Conservation (phyloP, 306 rosid species). For the Ormosia semicastrata region DNA sequence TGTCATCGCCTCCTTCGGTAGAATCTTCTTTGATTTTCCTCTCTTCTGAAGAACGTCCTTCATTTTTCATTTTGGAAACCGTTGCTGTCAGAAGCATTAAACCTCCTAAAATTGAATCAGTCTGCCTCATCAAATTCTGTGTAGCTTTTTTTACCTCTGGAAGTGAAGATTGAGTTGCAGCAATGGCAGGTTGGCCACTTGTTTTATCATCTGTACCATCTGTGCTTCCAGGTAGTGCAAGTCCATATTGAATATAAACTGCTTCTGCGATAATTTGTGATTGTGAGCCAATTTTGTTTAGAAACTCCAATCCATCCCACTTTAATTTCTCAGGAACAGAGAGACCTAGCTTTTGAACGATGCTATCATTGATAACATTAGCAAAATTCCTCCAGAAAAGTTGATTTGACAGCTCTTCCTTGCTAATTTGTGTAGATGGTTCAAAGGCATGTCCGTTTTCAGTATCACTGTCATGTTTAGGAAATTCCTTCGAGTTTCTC, state of each 20-base stretch:
- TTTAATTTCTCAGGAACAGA: constrained; percentile 70
- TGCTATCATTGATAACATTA: constrained; percentile 59
- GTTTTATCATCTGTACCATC: constrained; percentile 40
- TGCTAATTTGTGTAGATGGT: constrained; percentile 30
- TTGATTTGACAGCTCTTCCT: constrained; percentile 54
- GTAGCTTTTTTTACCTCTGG: constrained; percentile 82
- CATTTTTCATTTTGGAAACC: constrained; percentile 66
- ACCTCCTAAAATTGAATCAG: constrained; percentile 89
- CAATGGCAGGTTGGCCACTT: constrained; percentile 44
- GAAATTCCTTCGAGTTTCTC: constrained; percentile 38
- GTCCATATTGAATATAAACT: constrained; percentile 79
- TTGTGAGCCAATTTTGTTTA: constrained; percentile 75
- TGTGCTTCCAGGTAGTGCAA: constrained; percentile 64
- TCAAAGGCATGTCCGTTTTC: constrained; percentile 44
- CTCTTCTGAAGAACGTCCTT: constrained; percentile 44
- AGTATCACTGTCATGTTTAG: constrained; percentile 23
- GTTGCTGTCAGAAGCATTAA: constrained; percentile 87
- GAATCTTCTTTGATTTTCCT: constrained; percentile 39
- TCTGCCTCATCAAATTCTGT: constrained; percentile 70
- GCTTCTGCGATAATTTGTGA: constrained; percentile 72
- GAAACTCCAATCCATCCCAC: constrained; percentile 89
- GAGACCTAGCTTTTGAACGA: constrained; percentile 77
- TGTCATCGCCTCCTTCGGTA: constrained; percentile 32
- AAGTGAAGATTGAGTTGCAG: constrained; percentile 59
- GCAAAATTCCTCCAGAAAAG: constrained; percentile 80